A percentile compares a stretch with the other conserved stretches of the same genome.
Conservation (phyloP, 2,329 filamentous ascomycete species). For the Orbilia quercus region DNA sequence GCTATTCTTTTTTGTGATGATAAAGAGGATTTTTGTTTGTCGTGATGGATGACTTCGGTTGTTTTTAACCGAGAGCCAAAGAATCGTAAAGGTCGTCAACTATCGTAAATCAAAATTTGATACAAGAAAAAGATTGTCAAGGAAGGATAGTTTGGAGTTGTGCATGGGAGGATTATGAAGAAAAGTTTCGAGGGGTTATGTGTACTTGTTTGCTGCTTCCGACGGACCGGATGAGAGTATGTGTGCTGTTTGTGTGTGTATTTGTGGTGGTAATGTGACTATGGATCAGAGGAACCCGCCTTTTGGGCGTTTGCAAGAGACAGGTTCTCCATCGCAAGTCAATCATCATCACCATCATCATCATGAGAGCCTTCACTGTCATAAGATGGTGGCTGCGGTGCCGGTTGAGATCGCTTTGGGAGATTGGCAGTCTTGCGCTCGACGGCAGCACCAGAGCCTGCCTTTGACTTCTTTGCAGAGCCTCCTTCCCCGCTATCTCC, state of each 20-base stretch:
- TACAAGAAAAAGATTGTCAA: conserved; percentile 44
- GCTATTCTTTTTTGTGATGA: conserved; percentile 56
- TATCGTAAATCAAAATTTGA: conserved; percentile 56
- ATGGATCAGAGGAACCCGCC: conserved; percentile 12
- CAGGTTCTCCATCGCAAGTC: conserved; percentile 54
- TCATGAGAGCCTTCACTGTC: conserved; percentile 55
- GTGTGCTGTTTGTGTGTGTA: background rate
- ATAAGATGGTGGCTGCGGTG: conserved; percentile 44
- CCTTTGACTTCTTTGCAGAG: conserved; percentile 54
- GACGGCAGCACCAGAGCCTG: conserved; percentile 40
- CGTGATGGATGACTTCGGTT: conserved; percentile 43
- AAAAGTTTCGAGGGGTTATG: background rate
- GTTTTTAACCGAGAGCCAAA: conserved; percentile 36
- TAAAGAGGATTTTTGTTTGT: conserved; percentile 42
- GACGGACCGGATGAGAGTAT: too few relatives aligned
- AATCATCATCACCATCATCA: conserved; percentile 58
- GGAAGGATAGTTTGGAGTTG: conserved; percentile 17
- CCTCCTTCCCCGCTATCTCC: conserved; percentile 56
- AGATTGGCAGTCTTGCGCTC: conserved; percentile 56
- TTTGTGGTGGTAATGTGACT: background rate
- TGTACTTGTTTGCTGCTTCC: background rate
- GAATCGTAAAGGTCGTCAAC: conserved; percentile 53
- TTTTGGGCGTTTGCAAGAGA: conserved; percentile 46
- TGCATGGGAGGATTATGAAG: conserved; percentile 5
- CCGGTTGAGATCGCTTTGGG: conserved; percentile 56